A percentile compares a stretch with the other conserved stretches of the same genome.
These are phyloP conservation scores for Cylindrotheca closterium DNA, from an alignment of 108 stramenopile genomes.

Conservation along the genomic window DNA sequence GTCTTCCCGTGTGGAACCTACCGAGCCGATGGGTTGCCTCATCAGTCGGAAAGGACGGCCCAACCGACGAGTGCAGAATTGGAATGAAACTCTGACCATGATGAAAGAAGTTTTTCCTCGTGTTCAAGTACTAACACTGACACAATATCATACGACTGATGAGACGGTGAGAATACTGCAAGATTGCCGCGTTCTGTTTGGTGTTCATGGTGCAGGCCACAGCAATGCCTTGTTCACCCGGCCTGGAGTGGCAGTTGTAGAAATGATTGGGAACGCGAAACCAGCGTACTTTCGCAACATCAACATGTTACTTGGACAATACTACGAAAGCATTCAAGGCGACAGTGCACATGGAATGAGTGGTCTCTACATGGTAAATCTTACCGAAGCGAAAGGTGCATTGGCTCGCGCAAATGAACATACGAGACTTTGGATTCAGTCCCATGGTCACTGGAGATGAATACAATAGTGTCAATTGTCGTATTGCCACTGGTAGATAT, in stretches of 20 bases:
- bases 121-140: not conserved
- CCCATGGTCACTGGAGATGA: not conserved
- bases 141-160: not conserved
- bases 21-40: not conserved
- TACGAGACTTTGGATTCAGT: not conserved
- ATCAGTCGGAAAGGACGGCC: not conserved
- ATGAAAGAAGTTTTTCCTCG: not conserved
- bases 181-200: not conserved
- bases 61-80: not conserved
- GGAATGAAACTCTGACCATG: not conserved
- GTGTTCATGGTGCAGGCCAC: not conserved
- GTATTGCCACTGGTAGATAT: not conserved
- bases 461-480: not conserved
- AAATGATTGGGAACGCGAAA: not conserved
- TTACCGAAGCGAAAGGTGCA: not conserved
- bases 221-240: not conserved
- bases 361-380: not conserved
- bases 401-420: not conserved
- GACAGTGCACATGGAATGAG: not conserved
- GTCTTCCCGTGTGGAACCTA: not conserved
- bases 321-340: not conserved
- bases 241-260: not conserved
- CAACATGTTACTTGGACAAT: not conserved
- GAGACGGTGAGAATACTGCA: not conserved
- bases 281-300: not conserved